Evolutionary conservation across 2,329 filamentous ascomycete species (phyloP).

Genomic region (Phialocephala sp.): DNA sequence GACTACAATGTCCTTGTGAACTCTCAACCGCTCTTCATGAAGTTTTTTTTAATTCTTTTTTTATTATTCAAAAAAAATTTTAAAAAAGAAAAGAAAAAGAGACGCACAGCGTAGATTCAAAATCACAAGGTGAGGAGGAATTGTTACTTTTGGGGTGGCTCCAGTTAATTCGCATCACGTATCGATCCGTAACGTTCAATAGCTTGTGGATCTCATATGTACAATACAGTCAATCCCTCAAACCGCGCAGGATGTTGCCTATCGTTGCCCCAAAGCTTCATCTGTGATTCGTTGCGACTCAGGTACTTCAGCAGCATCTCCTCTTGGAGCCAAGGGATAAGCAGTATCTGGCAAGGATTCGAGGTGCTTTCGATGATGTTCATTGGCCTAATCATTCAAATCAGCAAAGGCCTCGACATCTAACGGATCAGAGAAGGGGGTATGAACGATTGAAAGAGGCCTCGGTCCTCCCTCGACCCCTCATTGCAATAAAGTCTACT

Average conservation of each 20-base stretch:
- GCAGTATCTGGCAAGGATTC: constrained; percentile 80
- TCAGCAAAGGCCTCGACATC: constrained; percentile 19
- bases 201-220: constrained; percentile 32
- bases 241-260: constrained; percentile 33
- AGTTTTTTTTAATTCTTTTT: too few species aligned
- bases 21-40: too few species aligned
- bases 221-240: constrained; percentile 26
- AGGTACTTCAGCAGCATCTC: constrained; percentile 62
- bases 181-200: neutral
- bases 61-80: too few species aligned
- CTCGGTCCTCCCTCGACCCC: neutral
- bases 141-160: neutral
- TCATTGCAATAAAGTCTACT: constrained; percentile 45
- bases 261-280: constrained; percentile 65
- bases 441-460: neutral
- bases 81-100: too few species aligned
- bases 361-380: constrained; percentile 84
- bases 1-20: too few species aligned
- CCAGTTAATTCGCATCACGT: neutral
- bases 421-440: neutral
- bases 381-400: constrained; percentile 71
- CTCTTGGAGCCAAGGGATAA: constrained; percentile 75
- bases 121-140: neutral
- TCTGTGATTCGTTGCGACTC: constrained; percentile 64
- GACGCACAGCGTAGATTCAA: too few species aligned